Evolutionary conservation across 2,329 filamentous ascomycete genomes (phyloP), one percentile per base, ranked within the genome.

Genomic region (Ascochyta koolunga): DNA sequence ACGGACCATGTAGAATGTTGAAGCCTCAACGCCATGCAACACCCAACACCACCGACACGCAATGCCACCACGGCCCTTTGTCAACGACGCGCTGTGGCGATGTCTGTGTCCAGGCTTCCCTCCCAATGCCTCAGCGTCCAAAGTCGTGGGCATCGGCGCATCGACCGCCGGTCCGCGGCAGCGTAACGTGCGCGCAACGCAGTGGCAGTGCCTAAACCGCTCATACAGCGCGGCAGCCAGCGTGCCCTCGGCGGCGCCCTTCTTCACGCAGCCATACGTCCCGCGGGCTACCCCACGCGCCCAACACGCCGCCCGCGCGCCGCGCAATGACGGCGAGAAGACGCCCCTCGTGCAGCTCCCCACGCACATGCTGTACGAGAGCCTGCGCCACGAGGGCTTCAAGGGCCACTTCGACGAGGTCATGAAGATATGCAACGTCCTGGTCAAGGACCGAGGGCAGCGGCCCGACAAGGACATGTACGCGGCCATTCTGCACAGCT

Each of bases 401-500:
- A 59, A 58, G 7, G 71, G 70, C 8, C 36, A 56, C 3, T 63
- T 64, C 49, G 50, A 66, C 4, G 61, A 70, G 1, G 70, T 72
- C 7, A 60, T 70, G 59, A 62, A 59, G 13, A 68, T 89, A 7
- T 82, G 88, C 13, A 79, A 82, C 40, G 82, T 85, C 54, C 76
- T 93, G 25, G 72, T 92, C 11, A 74, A 73, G 36, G 75, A 80
- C n/a, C 79, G 85, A 15, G 71, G 77, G 1, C 82, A 87, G 64
- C 69, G 73, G 44, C 84, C 85, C 2, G 85, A 83, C 62, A 65
- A 79, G 2, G 77, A 82, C 47, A 76, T 91, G 44, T 97, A 95
- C 73, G 86, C 90, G 63, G 86, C 88, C 13, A 76, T 96, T 45
- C 86, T 96, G 64, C 80, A 87, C 54, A 85, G 87, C 40, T 92